Evolutionary conservation across 768 basidiomycete species (phyloP), one percentile per base, ranked within the genome.

Genomic region (Phylloporus scabripes): DNA sequence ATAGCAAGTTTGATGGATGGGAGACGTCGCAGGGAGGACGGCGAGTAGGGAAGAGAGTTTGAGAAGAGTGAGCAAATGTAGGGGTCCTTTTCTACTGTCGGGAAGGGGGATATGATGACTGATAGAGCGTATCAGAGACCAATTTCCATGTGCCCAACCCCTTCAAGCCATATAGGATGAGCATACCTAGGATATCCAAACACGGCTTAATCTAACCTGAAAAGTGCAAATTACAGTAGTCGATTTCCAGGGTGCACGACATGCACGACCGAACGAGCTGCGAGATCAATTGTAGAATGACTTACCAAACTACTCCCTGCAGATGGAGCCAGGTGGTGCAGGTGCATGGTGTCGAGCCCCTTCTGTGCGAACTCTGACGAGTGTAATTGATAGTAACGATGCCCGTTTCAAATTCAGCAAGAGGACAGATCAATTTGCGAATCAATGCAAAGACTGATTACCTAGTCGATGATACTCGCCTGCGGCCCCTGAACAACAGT

Each of bases 221-320:
- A 64, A 62, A 50, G 65, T 68, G 52, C 33, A 69, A 62, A 66
- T 66, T 61, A n/a, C n/a, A n/a, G n/a, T n/a, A 51, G 34, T 8
- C 5, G 52, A 61, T 53, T 61, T 51, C 51, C 50, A 54, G 57
- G 62, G 63, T 46, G 41, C 51, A 34, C 52, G 51, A 53, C 60
- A 58, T 51, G 54, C 46, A 56, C 29, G 50, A 53, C 46, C 46
- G 58, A 39, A 51, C 54, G 21, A 34, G 9, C 14, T 33, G 43
- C 21, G 20, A 44, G 31, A 23, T 44, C 31, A 44, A 45, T 42
- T 46, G 50, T 48, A 52, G 9, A 54, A 49, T 28, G 34, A 36
- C 43, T 67, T 58, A 63, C 63, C 63, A 67, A 63, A 64, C 52
- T 42, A 43, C 31, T 48, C 42, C 62, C 33, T 54, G 52, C 50